Conservation (phyloP, 2,329 filamentous ascomycete species). For the Lasiodiplodia citricola region DNA sequence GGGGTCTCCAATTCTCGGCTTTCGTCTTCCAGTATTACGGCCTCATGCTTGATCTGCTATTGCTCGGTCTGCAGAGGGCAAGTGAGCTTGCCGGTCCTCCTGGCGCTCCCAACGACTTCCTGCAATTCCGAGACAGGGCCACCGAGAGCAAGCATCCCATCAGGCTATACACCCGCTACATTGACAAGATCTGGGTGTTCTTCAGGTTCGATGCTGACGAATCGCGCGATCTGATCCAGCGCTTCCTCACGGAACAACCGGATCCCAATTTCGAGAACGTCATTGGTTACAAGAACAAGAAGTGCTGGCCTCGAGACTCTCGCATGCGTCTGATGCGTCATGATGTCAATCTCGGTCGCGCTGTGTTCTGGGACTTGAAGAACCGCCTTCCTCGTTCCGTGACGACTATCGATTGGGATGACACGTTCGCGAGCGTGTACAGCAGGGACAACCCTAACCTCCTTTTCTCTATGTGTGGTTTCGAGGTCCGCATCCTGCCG, state of each 20-base stretch:
- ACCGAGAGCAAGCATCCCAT: constrained; percentile 95
- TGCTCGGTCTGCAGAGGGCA: constrained; percentile 93
- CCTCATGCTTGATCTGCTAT: constrained; percentile 87
- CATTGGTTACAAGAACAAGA: constrained; percentile 98
- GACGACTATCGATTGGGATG: constrained; percentile 98
- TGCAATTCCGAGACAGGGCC: constrained; percentile 93
- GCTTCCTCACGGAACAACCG: constrained; percentile 96
- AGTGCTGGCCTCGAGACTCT: constrained; percentile 97
- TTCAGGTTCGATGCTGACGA: constrained; percentile 93
- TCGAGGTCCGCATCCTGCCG: constrained; percentile 93
- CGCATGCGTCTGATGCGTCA: constrained; percentile 98
- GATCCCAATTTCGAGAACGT: constrained; percentile 99
- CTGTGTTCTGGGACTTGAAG: constrained; percentile 99
- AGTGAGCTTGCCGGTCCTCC: constrained; percentile 96
- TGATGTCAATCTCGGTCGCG: constrained; percentile 95
- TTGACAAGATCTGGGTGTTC: constrained; percentile 99
- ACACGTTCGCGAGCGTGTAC: constrained; percentile 97
- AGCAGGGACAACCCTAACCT: constrained; percentile 97
- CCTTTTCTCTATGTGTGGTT: constrained; percentile 96
- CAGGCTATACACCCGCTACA: constrained; percentile 95
- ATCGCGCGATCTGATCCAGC: constrained; percentile 92
- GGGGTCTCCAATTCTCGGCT: constrained; percentile 94
- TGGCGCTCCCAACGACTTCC: constrained; percentile 92
- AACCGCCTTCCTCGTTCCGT: constrained; percentile 93
- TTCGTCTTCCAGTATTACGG: constrained; percentile 99